These are phyloP conservation scores for Azolla pinnata DNA, from an alignment of 75 land plant species.

Conservation along the genomic window DNA sequence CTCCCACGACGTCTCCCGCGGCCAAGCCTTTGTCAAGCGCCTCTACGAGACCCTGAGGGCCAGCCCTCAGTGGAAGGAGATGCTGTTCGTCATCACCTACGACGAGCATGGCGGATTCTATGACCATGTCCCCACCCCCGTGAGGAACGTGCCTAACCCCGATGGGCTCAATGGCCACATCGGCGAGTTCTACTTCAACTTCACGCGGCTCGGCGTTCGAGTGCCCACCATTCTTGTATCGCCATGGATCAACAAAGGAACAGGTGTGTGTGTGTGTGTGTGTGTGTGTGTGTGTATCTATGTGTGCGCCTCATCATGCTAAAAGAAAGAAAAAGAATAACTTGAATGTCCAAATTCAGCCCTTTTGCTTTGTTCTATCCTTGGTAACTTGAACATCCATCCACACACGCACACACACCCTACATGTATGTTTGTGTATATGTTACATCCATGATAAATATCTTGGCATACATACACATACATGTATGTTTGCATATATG, in stretches of 20 bases:
- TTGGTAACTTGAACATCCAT: too few species aligned
- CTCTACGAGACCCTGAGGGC: slow-evolving; percentile 64
- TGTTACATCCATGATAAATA: too few species aligned
- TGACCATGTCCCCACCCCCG: slow-evolving; percentile 73
- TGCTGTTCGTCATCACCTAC: slow-evolving; percentile 57
- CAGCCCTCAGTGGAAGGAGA: slow-evolving; percentile 80
- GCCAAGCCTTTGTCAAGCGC: slow-evolving; percentile 62
- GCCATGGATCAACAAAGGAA: slow-evolving; percentile 93
- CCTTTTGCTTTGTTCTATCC: too few species aligned
- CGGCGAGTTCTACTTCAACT: slow-evolving; percentile 44
- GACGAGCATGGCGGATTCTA: slow-evolving; percentile 69
- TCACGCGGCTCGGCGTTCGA: slow-evolving; percentile 66
- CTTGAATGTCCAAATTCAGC: too few species aligned
- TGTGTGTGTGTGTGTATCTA: background rate
- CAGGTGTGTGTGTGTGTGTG: slow-evolving; percentile 26
- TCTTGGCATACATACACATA: too few species aligned
- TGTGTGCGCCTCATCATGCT: too few species aligned
- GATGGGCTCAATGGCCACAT: slow-evolving; percentile 50
- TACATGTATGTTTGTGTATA: too few species aligned
- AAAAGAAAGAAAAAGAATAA: too few species aligned
- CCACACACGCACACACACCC: too few species aligned
- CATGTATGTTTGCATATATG: too few species aligned
- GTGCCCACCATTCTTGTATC: slow-evolving; percentile 73
- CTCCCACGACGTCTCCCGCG: slow-evolving; percentile 73
- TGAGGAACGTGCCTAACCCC: slow-evolving; percentile 53